Percentiles rank a stretch among this genome's conserved stretches.
Conservation (phyloP, 2,329 filamentous ascomycete species). For the Colletotrichum simmondsii region DNA sequence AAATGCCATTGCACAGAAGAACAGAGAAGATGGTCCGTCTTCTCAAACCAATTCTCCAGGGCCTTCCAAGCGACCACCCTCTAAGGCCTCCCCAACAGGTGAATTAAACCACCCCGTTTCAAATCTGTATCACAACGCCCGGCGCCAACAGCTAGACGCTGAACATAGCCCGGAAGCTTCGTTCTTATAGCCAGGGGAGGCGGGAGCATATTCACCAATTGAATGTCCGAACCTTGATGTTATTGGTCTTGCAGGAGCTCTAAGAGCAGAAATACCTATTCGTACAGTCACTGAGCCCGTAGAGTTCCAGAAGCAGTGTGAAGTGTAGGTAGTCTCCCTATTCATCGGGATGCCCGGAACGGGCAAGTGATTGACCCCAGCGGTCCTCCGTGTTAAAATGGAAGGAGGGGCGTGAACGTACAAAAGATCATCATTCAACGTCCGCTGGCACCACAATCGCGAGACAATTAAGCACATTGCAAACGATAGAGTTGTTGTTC, state of each 20-base stretch:
- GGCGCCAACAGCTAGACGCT: slow-evolving; percentile 9
- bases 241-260: background rate
- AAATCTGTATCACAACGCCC: slow-evolving; percentile 13
- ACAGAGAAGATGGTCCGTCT: too few relatives aligned
- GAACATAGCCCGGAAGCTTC: background rate
- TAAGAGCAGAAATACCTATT: background rate
- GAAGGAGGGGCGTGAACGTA: slow-evolving; percentile 7
- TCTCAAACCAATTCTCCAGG: too few relatives aligned
- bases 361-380: slow-evolving; percentile 8
- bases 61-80: too few relatives aligned
- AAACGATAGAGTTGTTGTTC: slow-evolving; percentile 8
- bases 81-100: background rate
- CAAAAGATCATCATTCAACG: background rate
- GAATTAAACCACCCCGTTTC: slow-evolving; percentile 12
- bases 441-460: background rate
- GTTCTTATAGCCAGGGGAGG: too few relatives aligned
- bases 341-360: slow-evolving; percentile 4
- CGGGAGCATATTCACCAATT: background rate
- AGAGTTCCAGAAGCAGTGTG: background rate
- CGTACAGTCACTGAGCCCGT: background rate
- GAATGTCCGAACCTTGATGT: background rate
- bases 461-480: background rate
- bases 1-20: too few relatives aligned
- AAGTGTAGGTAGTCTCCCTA: background rate
- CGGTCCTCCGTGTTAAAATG: background rate